Evolutionary conservation across 768 basidiomycete species (phyloP), one percentile per base, ranked within the genome.

Genomic region (Lentinula guzmanii): DNA sequence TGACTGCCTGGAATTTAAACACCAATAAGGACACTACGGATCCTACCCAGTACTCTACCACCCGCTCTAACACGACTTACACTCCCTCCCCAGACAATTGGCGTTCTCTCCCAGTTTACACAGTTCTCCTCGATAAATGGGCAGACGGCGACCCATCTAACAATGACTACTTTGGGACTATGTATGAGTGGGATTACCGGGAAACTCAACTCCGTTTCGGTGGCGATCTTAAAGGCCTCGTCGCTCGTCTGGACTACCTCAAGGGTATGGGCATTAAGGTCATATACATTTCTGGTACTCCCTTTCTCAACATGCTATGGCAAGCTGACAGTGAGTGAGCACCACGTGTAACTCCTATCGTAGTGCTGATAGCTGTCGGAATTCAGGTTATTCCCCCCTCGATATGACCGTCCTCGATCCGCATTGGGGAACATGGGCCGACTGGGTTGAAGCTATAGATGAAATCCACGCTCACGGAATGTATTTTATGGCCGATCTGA

Each of bases 221-320:
- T 61, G 95, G 95, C 60, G 95, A 97, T 72, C 81, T 94, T 67
- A 85, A 85, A 61, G 95, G 95, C 60, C 75, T 96, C 62, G 74
- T 81, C 53, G 71, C 83, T 33, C 86, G 82, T 61, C 77, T 97
- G 64, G 95, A 96, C 73, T 97, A 97, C 71, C 78, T 97, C n/a
- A 79, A 91, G 51, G 91, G 91, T 64, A 95, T 95, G 91, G 95
- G 95, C 65, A 75, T 93, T 63, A 79, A 79, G 68, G 81, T 86
- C 58, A 86, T 97, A 67, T 97, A 93, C 76, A 90, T 96, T 70
- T 93, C 95, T 21, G 95, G 95, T 58, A 97, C 95, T 1, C 86
- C 89, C 57, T 97, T 93, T 73, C 64, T 97, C 63, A 96, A 96
- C 82, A 95, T 95, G 94, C 74, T 93, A 21, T 96, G 94, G 94